Conservation (phyloP, 1,284 basidiomycete genomes). For the Volvariella surrecta region DNA sequence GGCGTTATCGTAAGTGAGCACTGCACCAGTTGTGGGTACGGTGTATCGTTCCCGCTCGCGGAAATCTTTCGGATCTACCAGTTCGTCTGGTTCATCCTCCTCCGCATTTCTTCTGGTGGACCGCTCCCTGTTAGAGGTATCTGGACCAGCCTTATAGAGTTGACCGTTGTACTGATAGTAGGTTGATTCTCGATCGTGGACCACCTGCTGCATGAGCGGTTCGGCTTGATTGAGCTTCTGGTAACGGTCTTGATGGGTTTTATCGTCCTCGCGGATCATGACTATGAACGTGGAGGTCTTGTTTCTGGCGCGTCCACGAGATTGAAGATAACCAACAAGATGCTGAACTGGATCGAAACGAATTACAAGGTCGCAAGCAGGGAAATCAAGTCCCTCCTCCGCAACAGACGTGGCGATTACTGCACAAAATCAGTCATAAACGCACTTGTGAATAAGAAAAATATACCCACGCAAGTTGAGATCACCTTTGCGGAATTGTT, state of each 20-base stretch:
- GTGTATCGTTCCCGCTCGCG: conserved; percentile 62
- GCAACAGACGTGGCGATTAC: conserved; percentile 81
- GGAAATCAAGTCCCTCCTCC: conserved; percentile 85
- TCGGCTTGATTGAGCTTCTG: conserved; percentile 49
- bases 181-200: conserved; percentile 33
- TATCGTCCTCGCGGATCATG: conserved; percentile 61
- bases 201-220: conserved; percentile 51
- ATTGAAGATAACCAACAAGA: conserved; percentile 79
- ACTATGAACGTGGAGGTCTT: conserved; percentile 69
- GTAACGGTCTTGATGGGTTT: conserved; percentile 47
- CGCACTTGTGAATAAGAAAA: conserved; percentile 2
- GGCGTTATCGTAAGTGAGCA: conserved; percentile 68
- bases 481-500: conserved; percentile 52
- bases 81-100: conserved; percentile 38
- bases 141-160: conserved; percentile 20
- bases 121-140: conserved; percentile 1
- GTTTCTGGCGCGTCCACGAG: conserved; percentile 74
- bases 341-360: conserved; percentile 73
- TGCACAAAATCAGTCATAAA: conserved; percentile 17
- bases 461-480: conserved; percentile 58
- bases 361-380: conserved; percentile 76
- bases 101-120: conserved; percentile 24
- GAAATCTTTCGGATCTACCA: conserved; percentile 42
- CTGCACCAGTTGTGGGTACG: conserved; percentile 61
- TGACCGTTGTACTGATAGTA: too few relatives aligned